These are phyloP conservation scores for Penicillium sp. DNA, from an alignment of 2,329 filamentous ascomycete species.

Conservation along the genomic window DNA sequence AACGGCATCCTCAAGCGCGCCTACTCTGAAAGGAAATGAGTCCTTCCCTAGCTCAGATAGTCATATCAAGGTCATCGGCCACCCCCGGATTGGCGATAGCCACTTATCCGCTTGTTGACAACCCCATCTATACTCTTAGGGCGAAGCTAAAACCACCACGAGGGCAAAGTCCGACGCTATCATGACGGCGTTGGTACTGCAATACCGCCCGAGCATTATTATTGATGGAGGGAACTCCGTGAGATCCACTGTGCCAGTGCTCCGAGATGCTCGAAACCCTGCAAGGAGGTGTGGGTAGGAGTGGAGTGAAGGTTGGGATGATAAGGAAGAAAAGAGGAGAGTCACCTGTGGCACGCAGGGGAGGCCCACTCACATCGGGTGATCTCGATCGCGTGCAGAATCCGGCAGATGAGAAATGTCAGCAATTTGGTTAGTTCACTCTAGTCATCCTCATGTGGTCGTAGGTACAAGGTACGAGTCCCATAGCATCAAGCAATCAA, in stretches of 20 bases:
- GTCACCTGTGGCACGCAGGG: too few species aligned
- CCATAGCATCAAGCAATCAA: background rate
- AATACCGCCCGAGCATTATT: background rate
- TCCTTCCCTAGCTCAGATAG: too few species aligned
- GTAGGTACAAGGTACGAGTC: too few species aligned
- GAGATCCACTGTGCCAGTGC: background rate
- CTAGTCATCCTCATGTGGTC: too few species aligned
- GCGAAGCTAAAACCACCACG: background rate
- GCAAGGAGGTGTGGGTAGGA: background rate
- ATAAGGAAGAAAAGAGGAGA: background rate
- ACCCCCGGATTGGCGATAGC: background rate
- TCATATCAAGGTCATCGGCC: background rate
- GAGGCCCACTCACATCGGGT: background rate
- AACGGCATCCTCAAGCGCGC: slow-evolving; percentile 2
- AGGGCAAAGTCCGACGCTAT: background rate
- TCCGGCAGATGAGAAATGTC: background rate
- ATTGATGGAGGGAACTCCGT: background rate
- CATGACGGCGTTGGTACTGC: background rate
- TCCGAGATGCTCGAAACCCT: background rate
- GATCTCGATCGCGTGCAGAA: background rate
- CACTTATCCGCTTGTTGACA: background rate
- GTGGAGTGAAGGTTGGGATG: background rate
- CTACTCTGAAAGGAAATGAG: background rate
- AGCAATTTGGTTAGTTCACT: too few species aligned
- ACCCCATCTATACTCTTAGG: background rate